A percentile compares a stretch with the other conserved stretches of the same genome.
Evolutionary conservation across 176 grass and related monocot genomes (phyloP).

Genomic region (Hordeum vulgare): DNA sequence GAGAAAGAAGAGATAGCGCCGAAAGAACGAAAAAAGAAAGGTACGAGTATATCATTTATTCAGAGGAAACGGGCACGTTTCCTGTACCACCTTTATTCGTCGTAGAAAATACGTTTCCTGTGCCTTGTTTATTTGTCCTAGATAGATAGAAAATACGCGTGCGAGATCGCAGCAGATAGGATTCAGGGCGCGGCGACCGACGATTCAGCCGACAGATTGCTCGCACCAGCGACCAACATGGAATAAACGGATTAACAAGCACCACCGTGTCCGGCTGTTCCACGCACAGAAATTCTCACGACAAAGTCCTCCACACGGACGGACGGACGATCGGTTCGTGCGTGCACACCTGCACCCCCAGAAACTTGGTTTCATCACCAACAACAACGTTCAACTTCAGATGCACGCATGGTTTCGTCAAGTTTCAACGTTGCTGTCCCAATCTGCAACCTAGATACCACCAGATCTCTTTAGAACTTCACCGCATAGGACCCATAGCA

Average conservation of each 20-base stretch:
- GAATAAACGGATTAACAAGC: not conserved
- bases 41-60: not conserved
- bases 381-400: not conserved
- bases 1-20: not conserved
- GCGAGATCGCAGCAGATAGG: not conserved
- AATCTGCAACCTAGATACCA: not conserved
- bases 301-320: constrained; percentile 5
- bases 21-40: not conserved
- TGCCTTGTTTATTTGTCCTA: not conserved
- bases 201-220: constrained; percentile 24
- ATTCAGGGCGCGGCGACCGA: not conserved
- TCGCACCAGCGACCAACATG: not conserved
- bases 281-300: not conserved
- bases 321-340: constrained; percentile 1
- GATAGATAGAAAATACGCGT: not conserved
- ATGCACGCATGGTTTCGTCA: not conserved
- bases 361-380: not conserved
- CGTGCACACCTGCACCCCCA: not conserved
- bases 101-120: constrained; percentile 5
- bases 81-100: not conserved
- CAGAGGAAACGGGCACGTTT: constrained; percentile 14
- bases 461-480: not conserved
- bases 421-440: constrained; percentile 19
- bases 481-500: not conserved
- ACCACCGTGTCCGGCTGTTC: constrained; percentile 16